Evolutionary conservation across 257 asterid species (phyloP), one percentile per base, ranked within the genome.

Genomic region (Orobanche coerulescens): DNA sequence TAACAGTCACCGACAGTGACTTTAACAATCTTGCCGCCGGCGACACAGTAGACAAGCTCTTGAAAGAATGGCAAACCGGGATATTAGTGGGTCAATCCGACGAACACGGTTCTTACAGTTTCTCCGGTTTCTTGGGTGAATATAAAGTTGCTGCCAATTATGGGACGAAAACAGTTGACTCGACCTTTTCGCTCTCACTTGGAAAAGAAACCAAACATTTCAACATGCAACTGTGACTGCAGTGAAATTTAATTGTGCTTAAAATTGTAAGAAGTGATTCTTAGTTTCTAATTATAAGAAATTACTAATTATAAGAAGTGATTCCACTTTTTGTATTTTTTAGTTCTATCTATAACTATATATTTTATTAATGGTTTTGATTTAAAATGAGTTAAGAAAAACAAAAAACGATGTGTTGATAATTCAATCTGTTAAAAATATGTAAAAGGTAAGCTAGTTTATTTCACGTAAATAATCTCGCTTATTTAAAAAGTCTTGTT

Each of bases 161-260:
- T 13, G 66, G 69, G 22, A 68, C 33, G 5, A 59, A 9, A 43
- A 65, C 71, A 0, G 33, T 36, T n/a, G 34, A 18, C 9, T 59
- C 73, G 3, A 62, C 67, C 0, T 72, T 80, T 42, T 67, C 78
- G 1, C 48, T 75, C 2, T 42, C 76, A 4, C 37, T 34, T 2
- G 81, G 74, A n/a, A 58, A 51, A 47, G 86, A 77, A 54, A 80
- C 86, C 39, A 77, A 31, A 59, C 86, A 77, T 36, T 78, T 73
- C 12, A 70, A 70, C 46, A 37, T 77, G 10, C 76, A 76, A 16
- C 2, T 76, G 68, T 76, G 56, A 59, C 16, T 12, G 58, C 10
- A 48, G 26, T 10, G 13, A 50, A 36, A 1, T 6, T 36, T 36
- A 36, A 5, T n/a, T n/a, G n/a, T n/a, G n/a, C n/a, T n/a, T n/a